Percentiles rank a stretch among this genome's conserved stretches.
Evolutionary conservation across 139 green algal genomes (phyloP).

Genomic region (Asterochloris sp.): DNA sequence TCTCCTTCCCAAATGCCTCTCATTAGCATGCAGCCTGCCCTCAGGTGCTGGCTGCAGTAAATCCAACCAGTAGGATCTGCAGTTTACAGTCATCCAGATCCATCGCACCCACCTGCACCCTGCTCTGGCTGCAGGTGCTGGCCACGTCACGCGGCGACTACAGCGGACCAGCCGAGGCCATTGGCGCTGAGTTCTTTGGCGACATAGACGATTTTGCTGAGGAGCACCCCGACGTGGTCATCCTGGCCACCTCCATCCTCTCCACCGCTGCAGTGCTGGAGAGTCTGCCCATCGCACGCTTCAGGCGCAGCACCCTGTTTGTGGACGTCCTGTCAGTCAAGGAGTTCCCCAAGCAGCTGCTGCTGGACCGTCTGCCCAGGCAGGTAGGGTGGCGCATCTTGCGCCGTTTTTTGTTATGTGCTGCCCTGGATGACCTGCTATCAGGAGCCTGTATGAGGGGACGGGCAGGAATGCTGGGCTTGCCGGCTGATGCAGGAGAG

Average conservation of each 20-base stretch:
- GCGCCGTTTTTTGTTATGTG: no score
- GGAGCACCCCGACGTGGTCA: conserved; percentile 95
- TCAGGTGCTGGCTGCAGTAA: not conserved
- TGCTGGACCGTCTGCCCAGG: conserved; percentile 68
- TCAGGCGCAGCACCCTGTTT: conserved; percentile 92
- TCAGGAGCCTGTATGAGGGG: no score
- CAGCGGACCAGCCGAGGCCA: conserved; percentile 48
- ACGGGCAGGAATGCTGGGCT: no score
- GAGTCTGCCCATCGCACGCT: conserved; percentile 77
- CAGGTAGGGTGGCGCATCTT: conserved; percentile 37
- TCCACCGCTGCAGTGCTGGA: conserved; percentile 79
- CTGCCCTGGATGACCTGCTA: no score
- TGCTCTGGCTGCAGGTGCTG: conserved; percentile 57
- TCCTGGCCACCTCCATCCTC: conserved; percentile 91
- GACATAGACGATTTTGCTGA: conserved; percentile 96
- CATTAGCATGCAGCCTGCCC: no score
- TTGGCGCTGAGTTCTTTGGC: conserved; percentile 86
- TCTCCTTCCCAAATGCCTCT: no score
- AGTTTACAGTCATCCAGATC: not conserved
- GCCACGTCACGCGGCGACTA: conserved; percentile 84
- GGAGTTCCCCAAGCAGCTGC: conserved; percentile 92
- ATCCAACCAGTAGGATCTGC: not conserved
- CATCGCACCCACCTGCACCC: not conserved
- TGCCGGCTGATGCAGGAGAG: no score
- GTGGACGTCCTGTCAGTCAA: conserved; percentile 99